Conservation (phyloP, 768 basidiomycete species). For the Mycena vitilis region DNA sequence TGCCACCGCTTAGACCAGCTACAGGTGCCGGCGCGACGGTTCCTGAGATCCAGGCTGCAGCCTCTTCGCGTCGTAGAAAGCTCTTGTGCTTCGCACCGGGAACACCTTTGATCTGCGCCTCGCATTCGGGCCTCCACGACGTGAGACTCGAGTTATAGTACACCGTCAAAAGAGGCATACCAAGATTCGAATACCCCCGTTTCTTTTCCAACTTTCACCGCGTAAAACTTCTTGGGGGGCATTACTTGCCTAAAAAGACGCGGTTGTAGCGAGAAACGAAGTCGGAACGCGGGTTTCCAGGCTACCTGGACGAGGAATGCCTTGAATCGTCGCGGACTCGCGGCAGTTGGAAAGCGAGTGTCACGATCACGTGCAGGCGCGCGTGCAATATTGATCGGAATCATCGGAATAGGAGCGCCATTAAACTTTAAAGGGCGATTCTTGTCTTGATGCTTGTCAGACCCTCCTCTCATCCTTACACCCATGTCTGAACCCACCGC, state of each 20-base stretch:
- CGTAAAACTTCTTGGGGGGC: slow-evolving; percentile 12
- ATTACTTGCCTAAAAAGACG: too few species aligned
- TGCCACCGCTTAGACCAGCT: not conserved
- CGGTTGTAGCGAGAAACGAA: too few species aligned
- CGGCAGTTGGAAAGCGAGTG: not conserved
- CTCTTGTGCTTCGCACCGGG: slow-evolving; percentile 71
- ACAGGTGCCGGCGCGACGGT: slow-evolving; percentile 21
- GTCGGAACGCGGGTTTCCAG: not conserved
- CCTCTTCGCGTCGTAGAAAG: slow-evolving; percentile 69
- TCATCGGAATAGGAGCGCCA: not conserved
- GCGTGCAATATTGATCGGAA: too few species aligned
- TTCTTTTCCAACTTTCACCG: slow-evolving; percentile 47
- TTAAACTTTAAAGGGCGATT: not conserved
- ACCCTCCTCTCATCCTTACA: too few species aligned
- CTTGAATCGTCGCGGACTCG: too few species aligned
- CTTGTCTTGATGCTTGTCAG: not conserved
- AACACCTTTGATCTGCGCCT: slow-evolving; percentile 75
- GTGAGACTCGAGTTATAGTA: slow-evolving; percentile 3
- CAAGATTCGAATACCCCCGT: slow-evolving; percentile 55
- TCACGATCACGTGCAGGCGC: not conserved
- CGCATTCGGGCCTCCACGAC: slow-evolving; percentile 69
- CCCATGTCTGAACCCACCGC: slow-evolving; percentile 6
- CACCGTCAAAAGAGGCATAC: slow-evolving; percentile 33
- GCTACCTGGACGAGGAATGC: not conserved
- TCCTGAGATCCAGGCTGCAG: slow-evolving; percentile 62